Percentiles rank a stretch among this genome's conserved stretches.
These are phyloP conservation scores for Fragaria iinumae DNA, from an alignment of 306 rosid species.

Conservation along the genomic window DNA sequence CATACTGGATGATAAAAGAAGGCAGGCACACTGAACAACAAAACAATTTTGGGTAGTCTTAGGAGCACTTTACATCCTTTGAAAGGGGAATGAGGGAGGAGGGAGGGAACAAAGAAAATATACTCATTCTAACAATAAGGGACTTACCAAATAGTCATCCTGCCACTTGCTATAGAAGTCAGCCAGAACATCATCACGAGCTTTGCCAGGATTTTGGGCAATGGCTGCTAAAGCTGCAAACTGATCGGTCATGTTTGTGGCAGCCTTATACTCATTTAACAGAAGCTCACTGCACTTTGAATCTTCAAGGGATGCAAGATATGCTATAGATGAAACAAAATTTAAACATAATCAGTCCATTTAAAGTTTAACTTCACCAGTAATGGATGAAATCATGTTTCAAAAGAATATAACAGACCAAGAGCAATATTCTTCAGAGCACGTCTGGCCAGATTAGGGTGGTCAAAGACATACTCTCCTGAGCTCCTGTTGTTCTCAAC, in stretches of 20 bases:
- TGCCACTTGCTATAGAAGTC: constrained; percentile 92
- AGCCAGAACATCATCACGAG: constrained; percentile 76
- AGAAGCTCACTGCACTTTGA: constrained; percentile 47
- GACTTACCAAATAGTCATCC: constrained; percentile 76
- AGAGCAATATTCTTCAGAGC: constrained; percentile 89
- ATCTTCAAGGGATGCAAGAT: constrained; percentile 77
- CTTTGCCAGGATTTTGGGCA: constrained; percentile 83
- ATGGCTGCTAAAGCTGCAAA: constrained; percentile 91
- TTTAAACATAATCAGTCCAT: constrained; percentile 11
- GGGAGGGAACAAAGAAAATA: neutral
- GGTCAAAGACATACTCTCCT: constrained; percentile 64
- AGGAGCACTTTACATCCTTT: neutral
- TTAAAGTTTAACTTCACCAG: constrained; percentile 13
- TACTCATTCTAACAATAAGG: constrained; percentile 18
- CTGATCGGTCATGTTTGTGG: constrained; percentile 98
- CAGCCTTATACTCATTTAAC: constrained; percentile 64
- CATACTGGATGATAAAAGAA: neutral
- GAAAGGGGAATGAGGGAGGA: neutral
- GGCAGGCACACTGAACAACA: neutral
- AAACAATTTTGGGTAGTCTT: neutral
- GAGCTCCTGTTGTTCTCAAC: constrained; percentile 72
- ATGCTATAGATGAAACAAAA: constrained; percentile 51
- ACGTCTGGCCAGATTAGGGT: constrained; percentile 79
- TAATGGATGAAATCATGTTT: constrained; percentile 17
- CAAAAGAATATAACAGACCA: constrained; percentile 43